Base-by-base conservation (phyloP, 345 rosid species). In the Mallotus nudiflorus region DNA sequence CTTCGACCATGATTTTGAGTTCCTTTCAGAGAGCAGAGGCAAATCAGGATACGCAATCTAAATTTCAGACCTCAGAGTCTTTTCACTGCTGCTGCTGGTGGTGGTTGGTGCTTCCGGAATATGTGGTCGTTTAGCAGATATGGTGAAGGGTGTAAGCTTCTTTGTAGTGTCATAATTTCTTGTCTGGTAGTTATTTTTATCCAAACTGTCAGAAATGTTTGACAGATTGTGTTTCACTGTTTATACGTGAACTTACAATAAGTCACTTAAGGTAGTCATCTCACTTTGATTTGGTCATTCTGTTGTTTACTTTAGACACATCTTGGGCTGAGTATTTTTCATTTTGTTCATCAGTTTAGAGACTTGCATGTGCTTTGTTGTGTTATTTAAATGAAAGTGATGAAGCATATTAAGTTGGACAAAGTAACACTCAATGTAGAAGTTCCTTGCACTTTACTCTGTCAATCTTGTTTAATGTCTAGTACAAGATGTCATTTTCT, bases 101-200 rank as follows among this genome's bases (percentile, higher is more conserved):
- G 69, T 78, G 80, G 71, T 69, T 76, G 82, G 75, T 66, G 78
- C 76, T 67, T 69, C 79, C 22, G 65, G 71, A 66, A 71, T 73
- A 40, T 81, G 15, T 82, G 73, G 71, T 78, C 67, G 42, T 68
- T 80, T 66, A 66, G 73, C 78, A 59, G 77, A 79, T 79, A 72
- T 73, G 81, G 87, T 77, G 88, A 87, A 89, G 83, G 79, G 85
- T 77, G 71, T 77, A 72, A 53, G 70, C 78, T 76, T 73, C 76
- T 76, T 69, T 60, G 73, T 75, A 72, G 74, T 79, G 79, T 74
- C 73, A 42, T 75, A 66, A 44, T 66, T 40, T 56, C 37, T 71
- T 68, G 45, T 63, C 55, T 74, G 42, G 74, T 54, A 51, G 25
- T 69, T 62, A 11, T 40, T 56, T 55, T 42, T 44, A 33, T 68